A percentile compares a stretch with the other conserved stretches of the same genome.
These are phyloP conservation scores for Larix sibirica DNA, from an alignment of 83 land plant species.

Conservation along the genomic window DNA sequence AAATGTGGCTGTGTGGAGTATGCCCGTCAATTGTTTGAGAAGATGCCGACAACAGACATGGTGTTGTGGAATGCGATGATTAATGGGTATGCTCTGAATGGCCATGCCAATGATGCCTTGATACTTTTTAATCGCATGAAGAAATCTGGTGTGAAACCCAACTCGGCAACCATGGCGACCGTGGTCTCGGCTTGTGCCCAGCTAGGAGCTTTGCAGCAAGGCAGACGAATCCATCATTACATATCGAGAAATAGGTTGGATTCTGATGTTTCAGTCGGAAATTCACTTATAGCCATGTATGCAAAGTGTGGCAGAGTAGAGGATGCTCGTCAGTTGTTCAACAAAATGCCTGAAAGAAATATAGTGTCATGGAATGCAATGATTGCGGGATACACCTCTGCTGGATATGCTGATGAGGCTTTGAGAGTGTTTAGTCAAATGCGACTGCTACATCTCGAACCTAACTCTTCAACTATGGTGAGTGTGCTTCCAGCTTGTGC, in stretches of 20 bases:
- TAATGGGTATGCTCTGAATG: slow-evolving; percentile 27
- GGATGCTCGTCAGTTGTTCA: slow-evolving; percentile 30
- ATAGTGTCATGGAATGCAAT: slow-evolving; percentile 53
- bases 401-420: slow-evolving; percentile 36
- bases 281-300: slow-evolving; percentile 47
- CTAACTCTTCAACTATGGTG: slow-evolving; percentile 38
- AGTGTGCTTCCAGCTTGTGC: slow-evolving; percentile 11
- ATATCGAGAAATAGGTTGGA: slow-evolving; percentile 20
- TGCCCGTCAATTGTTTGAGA: not conserved
- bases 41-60: not conserved
- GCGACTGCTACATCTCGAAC: slow-evolving; percentile 22
- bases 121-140: slow-evolving; percentile 28
- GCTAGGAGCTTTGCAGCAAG: slow-evolving; percentile 6
- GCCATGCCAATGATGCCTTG: slow-evolving; percentile 31
- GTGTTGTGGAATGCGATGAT: slow-evolving; percentile 5
- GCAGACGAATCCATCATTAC: slow-evolving; percentile 27
- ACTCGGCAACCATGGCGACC: slow-evolving; percentile 30
- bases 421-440: slow-evolving; percentile 20
- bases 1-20: not conserved
- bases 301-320: slow-evolving; percentile 39
- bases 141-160: slow-evolving; percentile 28
- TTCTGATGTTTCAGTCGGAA: slow-evolving; percentile 16
- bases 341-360: slow-evolving; percentile 11
- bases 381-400: slow-evolving; percentile 36
- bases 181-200: slow-evolving; percentile 37